These are phyloP conservation scores for Kalanchoe fedtschenkoi DNA, from an alignment of 164 flowering plant species.

Conservation along the genomic window DNA sequence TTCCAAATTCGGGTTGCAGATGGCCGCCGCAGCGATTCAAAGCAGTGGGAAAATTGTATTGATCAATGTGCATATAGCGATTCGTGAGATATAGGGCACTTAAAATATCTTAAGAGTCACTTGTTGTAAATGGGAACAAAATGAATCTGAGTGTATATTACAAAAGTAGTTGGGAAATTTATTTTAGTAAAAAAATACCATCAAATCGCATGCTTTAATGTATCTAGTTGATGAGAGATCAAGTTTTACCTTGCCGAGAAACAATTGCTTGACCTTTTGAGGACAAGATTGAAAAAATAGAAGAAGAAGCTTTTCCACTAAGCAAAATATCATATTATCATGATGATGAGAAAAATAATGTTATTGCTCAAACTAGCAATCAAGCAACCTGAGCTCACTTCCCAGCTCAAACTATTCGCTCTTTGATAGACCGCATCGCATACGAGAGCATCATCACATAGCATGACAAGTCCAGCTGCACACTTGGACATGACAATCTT, in stretches of 20 bases:
- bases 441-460: conserved; percentile 69
- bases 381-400: conserved; percentile 40
- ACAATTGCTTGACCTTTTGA: conserved; percentile 77
- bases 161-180: too few species aligned
- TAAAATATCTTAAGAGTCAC: not conserved
- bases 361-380: conserved; percentile 2
- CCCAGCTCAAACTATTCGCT: conserved; percentile 62
- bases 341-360: not conserved
- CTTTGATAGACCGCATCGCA: conserved; percentile 73
- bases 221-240: not conserved
- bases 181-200: not conserved
- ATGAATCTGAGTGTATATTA: too few species aligned
- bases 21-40: conserved; percentile 82
- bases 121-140: too few species aligned
- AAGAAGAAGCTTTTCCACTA: conserved; percentile 83
- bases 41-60: conserved; percentile 79
- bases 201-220: not conserved
- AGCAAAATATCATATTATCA: not conserved
- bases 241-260: conserved; percentile 73
- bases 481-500: not conserved
- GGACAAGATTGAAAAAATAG: conserved; percentile 68
- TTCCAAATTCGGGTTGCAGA: conserved; percentile 89
- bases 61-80: conserved; percentile 29
- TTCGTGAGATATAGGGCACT: not conserved
- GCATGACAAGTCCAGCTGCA: conserved; percentile 87